These are phyloP conservation scores for Podaxis carcinomalis DNA, from an alignment of 768 basidiomycete genomes.

Conservation along the genomic window DNA sequence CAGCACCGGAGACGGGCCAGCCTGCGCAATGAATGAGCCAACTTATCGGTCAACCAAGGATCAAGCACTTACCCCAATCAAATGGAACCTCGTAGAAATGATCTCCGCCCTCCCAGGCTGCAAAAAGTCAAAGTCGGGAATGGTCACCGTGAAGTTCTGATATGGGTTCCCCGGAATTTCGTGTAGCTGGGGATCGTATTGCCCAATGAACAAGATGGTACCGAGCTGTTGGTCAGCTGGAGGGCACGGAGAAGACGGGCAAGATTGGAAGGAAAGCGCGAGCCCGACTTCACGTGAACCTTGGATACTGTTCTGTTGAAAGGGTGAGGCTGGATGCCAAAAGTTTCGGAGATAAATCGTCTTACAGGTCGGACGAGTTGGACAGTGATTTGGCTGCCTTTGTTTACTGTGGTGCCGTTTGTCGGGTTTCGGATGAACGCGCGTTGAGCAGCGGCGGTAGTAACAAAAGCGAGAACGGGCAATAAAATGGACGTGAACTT, in stretches of 20 bases:
- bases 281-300: constrained; percentile 24
- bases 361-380: constrained; percentile 46
- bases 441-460: constrained; percentile 35
- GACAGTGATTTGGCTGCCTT: constrained; percentile 37
- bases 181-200: constrained; percentile 22
- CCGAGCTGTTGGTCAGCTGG: constrained; percentile 24
- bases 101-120: background rate
- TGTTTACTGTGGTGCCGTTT: constrained; percentile 24
- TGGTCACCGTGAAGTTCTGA: constrained; percentile 24
- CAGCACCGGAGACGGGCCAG: constrained; percentile 23
- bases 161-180: constrained; percentile 16
- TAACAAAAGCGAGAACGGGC: constrained; percentile 25
- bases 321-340: constrained; percentile 27
- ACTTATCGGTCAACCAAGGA: background rate
- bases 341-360: background rate
- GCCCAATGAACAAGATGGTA: constrained; percentile 29
- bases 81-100: constrained; percentile 17
- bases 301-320: constrained; percentile 22
- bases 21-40: constrained; percentile 13
- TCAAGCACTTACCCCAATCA: constrained; percentile 20
- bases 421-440: constrained; percentile 37
- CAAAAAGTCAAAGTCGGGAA: background rate
- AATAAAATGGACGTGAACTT: constrained; percentile 22
- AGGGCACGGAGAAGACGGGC: constrained; percentile 19
- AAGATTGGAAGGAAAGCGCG: constrained; percentile 26